phyloP scores from a whole-genome alignment of 441 rosid genomes.

The Isatis lusitanica region DNA sequence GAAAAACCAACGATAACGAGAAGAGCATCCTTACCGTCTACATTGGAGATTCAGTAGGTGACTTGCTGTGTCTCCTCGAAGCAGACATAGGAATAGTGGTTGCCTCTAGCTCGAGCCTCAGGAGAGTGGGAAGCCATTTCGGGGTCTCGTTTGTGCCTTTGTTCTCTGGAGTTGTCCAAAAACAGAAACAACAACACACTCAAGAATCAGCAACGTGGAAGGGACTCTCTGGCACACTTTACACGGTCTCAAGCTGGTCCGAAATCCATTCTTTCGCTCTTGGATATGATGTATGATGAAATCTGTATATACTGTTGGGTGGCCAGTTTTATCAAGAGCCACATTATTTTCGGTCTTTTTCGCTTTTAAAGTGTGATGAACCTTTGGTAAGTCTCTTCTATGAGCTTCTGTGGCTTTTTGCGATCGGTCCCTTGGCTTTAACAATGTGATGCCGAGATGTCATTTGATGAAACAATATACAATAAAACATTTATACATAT shows the following conservation, averaged over 20 bases:
- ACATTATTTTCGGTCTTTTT: background rate
- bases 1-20: constrained; percentile 35
- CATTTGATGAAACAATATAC: background rate
- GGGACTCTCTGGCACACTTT: constrained; percentile 68
- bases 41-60: constrained; percentile 87
- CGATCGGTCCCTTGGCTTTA: constrained; percentile 6
- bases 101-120: constrained; percentile 78
- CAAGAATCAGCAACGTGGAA: constrained; percentile 60
- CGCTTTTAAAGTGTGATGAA: background rate
- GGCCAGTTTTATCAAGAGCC: constrained; percentile 40
- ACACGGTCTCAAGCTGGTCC: constrained; percentile 85
- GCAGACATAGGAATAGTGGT: constrained; percentile 90
- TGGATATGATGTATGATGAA: constrained; percentile 47
- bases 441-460: constrained; percentile 18
- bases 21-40: constrained; percentile 58
- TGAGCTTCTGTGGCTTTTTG: background rate
- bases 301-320: constrained; percentile 28
- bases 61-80: constrained; percentile 83
- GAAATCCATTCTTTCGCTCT: constrained; percentile 87
- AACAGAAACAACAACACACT: constrained; percentile 59
- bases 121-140: constrained; percentile 73
- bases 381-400: background rate
- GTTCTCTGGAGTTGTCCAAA: constrained; percentile 64
- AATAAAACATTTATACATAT: background rate
- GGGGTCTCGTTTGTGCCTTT: constrained; percentile 82